phyloP scores from a whole-genome alignment of 345 rosid genomes.

The Rhizophora mangle region DNA sequence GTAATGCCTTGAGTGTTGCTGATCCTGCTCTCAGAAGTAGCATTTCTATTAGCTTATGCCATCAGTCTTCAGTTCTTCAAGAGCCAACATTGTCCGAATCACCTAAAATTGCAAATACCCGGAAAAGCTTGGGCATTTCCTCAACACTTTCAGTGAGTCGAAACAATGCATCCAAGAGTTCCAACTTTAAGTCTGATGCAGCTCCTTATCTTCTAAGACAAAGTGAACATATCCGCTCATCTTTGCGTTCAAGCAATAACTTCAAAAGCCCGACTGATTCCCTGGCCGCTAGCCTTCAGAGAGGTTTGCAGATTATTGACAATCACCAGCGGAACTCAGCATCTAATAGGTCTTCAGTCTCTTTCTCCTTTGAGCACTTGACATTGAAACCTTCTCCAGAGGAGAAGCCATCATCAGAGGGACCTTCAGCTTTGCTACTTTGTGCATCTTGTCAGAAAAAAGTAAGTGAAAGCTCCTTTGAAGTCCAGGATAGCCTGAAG shows the following conservation, averaged over 20 bases:
- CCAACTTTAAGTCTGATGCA: conserved; percentile 28
- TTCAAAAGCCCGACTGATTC: conserved; percentile 68
- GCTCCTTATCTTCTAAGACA: conserved; percentile 37
- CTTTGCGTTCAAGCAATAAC: conserved; percentile 71
- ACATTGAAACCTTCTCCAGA: conserved; percentile 54
- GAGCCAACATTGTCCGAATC: conserved; percentile 86
- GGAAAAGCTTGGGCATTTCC: conserved; percentile 60
- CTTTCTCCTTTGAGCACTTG: conserved; percentile 78
- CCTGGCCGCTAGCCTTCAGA: conserved; percentile 88
- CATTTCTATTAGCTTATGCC: conserved; percentile 54
- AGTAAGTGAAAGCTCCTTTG: conserved; percentile 32
- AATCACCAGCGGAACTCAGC: conserved; percentile 52
- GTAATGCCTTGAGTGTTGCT: conserved; percentile 24
- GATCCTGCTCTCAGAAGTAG: conserved; percentile 43
- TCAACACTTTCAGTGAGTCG: conserved; percentile 51
- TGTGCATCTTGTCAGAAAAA: conserved; percentile 70
- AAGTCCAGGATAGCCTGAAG: conserved; percentile 55
- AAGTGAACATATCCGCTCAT: conserved; percentile 60
- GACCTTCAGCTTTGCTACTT: conserved; percentile 35
- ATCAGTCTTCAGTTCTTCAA: conserved; percentile 54
- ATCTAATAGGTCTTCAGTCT: conserved; percentile 57
- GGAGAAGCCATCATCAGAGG: conserved; percentile 32
- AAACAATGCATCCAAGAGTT: conserved; percentile 43
- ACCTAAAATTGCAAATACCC: conserved; percentile 69
- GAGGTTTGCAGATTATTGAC: conserved; percentile 87